Evolutionary conservation across 805 yeast species (phyloP), one percentile per base, ranked within the genome.

Genomic region (Ogataea henricii): DNA sequence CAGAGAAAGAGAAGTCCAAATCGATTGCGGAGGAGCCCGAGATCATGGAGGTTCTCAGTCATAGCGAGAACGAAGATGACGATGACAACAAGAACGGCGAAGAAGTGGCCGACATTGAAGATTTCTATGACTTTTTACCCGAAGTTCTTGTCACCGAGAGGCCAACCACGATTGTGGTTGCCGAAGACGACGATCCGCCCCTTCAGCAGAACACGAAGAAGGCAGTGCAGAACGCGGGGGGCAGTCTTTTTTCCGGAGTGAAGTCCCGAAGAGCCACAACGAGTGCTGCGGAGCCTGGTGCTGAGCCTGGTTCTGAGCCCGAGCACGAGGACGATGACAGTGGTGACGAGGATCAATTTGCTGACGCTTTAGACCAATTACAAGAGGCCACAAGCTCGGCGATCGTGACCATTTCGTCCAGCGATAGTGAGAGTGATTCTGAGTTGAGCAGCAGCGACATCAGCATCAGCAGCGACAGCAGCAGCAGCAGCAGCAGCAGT

Each of bases 1-100:
- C 25, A 12, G 45, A 29, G 30, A 26, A 21, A 14, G 30, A 34
- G 42, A 23, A 23, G n/a, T 6, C 26, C 26, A 9, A 23, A 23
- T 23, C 26, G 6, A 23, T 9, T 23, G 34, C 17, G 29, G 23
- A 17, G 27, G 34, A 40, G 40, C 43, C 40, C 17, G 48, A 41
- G 35, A 37, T 32, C 9, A 41, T 13, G 25, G 29, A 10, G 29
- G 33, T 34, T 8, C 8, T 30, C 34, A 30, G 34, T 17, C 34
- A 30, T 4, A 30, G 34, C 10, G 37, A 34, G n/a, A 23, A 34
- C 13, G 37, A 34, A 18, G 23, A 9, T 4, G 23, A 17, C 35
- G 10, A 32, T 7, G 35, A 32, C 35, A 32, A 32, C 20, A 14
- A 16, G 6, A 14, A 32, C 6, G 17, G n/a, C 23, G 23, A 34